phyloP scores from a whole-genome alignment of 352 stramenopile species.

The Globisporangium parvum region DNA sequence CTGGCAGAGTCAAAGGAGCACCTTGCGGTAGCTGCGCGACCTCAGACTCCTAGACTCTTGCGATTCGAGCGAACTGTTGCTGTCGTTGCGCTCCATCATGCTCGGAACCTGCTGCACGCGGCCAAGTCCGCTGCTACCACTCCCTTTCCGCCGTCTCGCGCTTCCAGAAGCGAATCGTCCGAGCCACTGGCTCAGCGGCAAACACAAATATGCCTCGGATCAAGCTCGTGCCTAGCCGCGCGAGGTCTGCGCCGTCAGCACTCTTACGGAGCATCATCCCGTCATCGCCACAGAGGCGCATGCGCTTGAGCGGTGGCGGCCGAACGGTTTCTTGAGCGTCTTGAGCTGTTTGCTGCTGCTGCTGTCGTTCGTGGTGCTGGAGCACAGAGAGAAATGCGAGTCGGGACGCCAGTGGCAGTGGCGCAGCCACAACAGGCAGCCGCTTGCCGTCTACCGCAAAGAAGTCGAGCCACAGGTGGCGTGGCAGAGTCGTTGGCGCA shows the following conservation, averaged over 20 bases:
- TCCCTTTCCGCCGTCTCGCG: no score
- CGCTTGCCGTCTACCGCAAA: background rate
- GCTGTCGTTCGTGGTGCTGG: background rate
- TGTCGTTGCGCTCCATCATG: no score
- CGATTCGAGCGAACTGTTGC: no score
- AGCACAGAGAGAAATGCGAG: constrained; percentile 2
- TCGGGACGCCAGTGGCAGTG: background rate
- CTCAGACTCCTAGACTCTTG: no score
- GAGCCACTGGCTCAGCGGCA: constrained; percentile 21
- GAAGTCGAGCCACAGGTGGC: background rate
- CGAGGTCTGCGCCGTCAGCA: background rate
- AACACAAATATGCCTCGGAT: constrained; percentile 8
- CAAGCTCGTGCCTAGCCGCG: background rate
- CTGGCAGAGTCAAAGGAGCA: no score
- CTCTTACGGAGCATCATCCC: no score
- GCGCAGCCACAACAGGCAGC: constrained; percentile 1
- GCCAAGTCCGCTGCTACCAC: no score
- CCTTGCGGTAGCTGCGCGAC: no score
- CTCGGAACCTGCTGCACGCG: no score
- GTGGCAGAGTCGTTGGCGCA: background rate
- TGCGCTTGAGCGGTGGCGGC: no score
- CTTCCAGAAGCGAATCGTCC: constrained; percentile 7
- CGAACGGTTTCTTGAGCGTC: background rate
- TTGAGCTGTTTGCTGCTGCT: background rate
- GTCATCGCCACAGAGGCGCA: background rate